These are phyloP conservation scores for Mortierella sp. DNA, from an alignment of 371 early-diverging fungal species.

Conservation along the genomic window DNA sequence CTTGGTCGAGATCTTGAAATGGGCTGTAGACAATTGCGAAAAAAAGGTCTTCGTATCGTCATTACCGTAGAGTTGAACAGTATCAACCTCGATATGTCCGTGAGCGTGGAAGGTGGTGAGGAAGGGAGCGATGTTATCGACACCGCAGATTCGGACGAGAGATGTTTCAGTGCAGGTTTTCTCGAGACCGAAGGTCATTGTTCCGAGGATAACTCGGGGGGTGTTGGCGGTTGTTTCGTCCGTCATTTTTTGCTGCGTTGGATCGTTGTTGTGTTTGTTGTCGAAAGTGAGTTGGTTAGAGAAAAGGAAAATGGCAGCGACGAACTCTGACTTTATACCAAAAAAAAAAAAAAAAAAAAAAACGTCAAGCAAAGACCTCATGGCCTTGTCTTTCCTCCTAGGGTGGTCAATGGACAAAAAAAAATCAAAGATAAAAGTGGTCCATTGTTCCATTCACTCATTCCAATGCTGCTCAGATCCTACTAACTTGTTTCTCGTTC, in stretches of 20 bases:
- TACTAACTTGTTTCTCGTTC: too few relatives aligned
- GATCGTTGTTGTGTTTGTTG: too few relatives aligned
- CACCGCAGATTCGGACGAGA: conserved; percentile 5
- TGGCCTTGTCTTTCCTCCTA: too few relatives aligned
- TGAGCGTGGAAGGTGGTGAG: conserved; percentile 11
- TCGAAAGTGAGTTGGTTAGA: too few relatives aligned
- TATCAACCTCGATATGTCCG: conserved; percentile 26
- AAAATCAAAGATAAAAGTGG: too few relatives aligned
- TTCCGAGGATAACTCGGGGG: conserved; percentile 25
- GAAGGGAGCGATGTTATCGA: conserved; percentile 7
- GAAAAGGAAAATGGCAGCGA: too few relatives aligned
- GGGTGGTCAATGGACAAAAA: too few relatives aligned
- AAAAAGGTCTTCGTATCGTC: conserved; percentile 22
- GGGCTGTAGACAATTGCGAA: neutral
- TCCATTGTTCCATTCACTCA: too few relatives aligned
- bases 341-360: too few relatives aligned
- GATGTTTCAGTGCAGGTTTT: neutral
- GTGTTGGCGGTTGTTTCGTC: neutral
- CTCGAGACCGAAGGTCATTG: conserved; percentile 43
- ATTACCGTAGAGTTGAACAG: conserved; percentile 15
- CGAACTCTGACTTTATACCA: too few relatives aligned
- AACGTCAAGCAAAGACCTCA: too few relatives aligned
- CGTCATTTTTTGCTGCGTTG: neutral
- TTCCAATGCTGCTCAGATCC: too few relatives aligned
- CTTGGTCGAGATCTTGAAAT: conserved; percentile 58